Evolutionary conservation across 2,329 filamentous ascomycete genomes (phyloP).

Genomic region (Pleochaeta shiraiana): DNA sequence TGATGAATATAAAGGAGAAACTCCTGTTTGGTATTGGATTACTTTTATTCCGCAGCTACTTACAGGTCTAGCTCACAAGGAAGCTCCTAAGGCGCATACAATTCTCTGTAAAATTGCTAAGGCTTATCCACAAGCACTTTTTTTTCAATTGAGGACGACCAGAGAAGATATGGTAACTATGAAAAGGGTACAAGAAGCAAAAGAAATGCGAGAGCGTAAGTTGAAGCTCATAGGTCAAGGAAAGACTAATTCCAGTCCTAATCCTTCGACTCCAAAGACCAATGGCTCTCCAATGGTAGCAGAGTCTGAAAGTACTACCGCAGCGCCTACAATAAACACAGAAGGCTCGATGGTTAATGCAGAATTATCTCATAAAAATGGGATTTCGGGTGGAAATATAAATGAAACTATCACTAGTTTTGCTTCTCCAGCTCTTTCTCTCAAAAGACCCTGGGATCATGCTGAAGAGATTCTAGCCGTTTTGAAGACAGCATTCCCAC

Average conservation of each 20-base stretch:
- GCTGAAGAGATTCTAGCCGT: conserved; percentile 91
- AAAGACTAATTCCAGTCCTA: conserved; percentile 8
- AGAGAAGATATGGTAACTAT: conserved; percentile 85
- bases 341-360: conserved; percentile 18
- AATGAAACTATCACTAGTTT: conserved; percentile 9
- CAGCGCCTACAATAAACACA: conserved; percentile 21
- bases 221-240: conserved; percentile 21
- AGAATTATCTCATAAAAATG: conserved; percentile 15
- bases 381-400: conserved; percentile 20
- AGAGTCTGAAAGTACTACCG: conserved; percentile 13
- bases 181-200: conserved; percentile 68
- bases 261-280: conserved; percentile 12
- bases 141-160: conserved; percentile 85
- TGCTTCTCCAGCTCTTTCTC: conserved; percentile 12
- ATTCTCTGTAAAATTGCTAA: conserved; percentile 90
- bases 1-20: conserved; percentile 93
- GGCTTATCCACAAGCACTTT: conserved; percentile 83
- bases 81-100: conserved; percentile 66
- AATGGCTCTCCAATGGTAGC: conserved; percentile 16
- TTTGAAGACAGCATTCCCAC: conserved; percentile 89
- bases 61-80: conserved; percentile 74
- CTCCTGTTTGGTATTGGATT: conserved; percentile 98
- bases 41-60: conserved; percentile 96
- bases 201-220: conserved; percentile 30
- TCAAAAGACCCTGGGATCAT: conserved; percentile 86